A percentile compares a stretch with the other conserved stretches of the same genome.
Evolutionary conservation across 345 rosid genomes (phyloP).

Genomic region (Brassica napus): DNA sequence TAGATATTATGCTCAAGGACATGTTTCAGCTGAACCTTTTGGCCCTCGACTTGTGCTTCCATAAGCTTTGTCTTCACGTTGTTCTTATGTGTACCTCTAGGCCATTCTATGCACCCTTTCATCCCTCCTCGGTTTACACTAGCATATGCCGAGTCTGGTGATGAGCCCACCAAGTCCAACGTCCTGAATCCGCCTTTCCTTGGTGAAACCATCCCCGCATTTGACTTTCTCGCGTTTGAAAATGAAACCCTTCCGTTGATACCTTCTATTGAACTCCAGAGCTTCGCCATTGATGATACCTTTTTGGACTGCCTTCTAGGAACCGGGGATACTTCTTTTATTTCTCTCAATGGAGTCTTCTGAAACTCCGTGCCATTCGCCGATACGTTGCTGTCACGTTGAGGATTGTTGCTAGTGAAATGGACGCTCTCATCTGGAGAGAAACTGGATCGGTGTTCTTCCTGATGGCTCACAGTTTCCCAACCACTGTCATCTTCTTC

Average conservation of each 20-base stretch:
- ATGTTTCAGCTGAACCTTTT: slow-evolving; percentile 78
- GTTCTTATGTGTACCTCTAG: slow-evolving; percentile 70
- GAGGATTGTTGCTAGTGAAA: slow-evolving; percentile 49
- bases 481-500: slow-evolving; percentile 87
- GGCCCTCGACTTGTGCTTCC: slow-evolving; percentile 81
- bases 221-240: slow-evolving; percentile 69
- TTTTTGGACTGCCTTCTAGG: slow-evolving; percentile 58
- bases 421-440: slow-evolving; percentile 65
- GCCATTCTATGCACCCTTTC: slow-evolving; percentile 98
- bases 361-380: slow-evolving; percentile 61
- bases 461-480: slow-evolving; percentile 92
- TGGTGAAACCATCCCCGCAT: slow-evolving; percentile 50
- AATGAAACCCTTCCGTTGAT: slow-evolving; percentile 64
- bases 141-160: slow-evolving; percentile 63
- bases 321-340: slow-evolving; percentile 60
- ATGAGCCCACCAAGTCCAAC: slow-evolving; percentile 54
- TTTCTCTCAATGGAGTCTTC: slow-evolving; percentile 57
- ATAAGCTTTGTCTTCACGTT: slow-evolving; percentile 83
- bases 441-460: slow-evolving; percentile 77
- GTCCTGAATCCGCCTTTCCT: slow-evolving; percentile 62
- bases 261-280: slow-evolving; percentile 67
- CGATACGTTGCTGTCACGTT: slow-evolving; percentile 51
- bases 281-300: slow-evolving; percentile 71
- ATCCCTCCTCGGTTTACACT: slow-evolving; percentile 64
- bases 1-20: slow-evolving; percentile 85